A percentile compares a stretch with the other conserved stretches of the same genome.
These are phyloP conservation scores for Colletotrichum gigasporum DNA, from an alignment of 2,329 filamentous ascomycete genomes.

Conservation along the genomic window DNA sequence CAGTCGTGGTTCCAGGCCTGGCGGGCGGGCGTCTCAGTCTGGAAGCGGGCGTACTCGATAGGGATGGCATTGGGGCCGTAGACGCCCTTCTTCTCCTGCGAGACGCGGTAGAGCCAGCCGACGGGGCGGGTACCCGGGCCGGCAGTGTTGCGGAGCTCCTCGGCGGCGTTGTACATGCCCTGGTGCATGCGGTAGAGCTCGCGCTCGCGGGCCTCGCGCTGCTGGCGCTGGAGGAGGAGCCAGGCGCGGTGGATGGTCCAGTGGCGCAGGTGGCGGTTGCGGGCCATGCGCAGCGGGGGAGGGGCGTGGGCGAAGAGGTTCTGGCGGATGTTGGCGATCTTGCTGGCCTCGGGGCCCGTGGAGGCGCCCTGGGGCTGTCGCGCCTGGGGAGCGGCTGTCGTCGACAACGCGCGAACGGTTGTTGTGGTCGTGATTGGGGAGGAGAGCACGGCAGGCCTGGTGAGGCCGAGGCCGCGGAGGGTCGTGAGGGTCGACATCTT, in stretches of 20 bases:
- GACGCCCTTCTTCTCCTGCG: constrained; percentile 90
- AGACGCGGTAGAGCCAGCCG: constrained; percentile 83
- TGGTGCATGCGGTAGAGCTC: constrained; percentile 84
- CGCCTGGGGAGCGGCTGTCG: constrained; percentile 34
- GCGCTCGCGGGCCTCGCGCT: constrained; percentile 69
- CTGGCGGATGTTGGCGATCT: constrained; percentile 54
- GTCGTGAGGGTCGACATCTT: constrained; percentile 30
- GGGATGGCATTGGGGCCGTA: constrained; percentile 79
- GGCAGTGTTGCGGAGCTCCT: constrained; percentile 75
- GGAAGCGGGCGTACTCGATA: constrained; percentile 87
- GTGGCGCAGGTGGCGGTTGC: constrained; percentile 88
- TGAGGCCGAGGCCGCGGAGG: constrained; percentile 42
- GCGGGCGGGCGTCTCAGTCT: constrained; percentile 83
- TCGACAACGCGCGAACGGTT: constrained; percentile 38
- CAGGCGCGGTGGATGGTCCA: constrained; percentile 99
- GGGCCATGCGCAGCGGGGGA: constrained; percentile 85
- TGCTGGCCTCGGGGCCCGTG: constrained; percentile 48
- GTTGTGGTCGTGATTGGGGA: constrained; percentile 31
- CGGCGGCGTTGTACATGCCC: constrained; percentile 85
- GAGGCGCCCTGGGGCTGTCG: constrained; percentile 38
- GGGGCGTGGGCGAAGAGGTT: constrained; percentile 63
- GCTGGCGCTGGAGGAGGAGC: constrained; percentile 79
- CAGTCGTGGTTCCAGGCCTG: constrained; percentile 94
- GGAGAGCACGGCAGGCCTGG: constrained; percentile 22
- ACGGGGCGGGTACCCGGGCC: constrained; percentile 67